Evolutionary conservation across 2,329 filamentous ascomycete genomes (phyloP), one percentile per base, ranked within the genome.

Genomic region (Hirsutella rhossiliensis): DNA sequence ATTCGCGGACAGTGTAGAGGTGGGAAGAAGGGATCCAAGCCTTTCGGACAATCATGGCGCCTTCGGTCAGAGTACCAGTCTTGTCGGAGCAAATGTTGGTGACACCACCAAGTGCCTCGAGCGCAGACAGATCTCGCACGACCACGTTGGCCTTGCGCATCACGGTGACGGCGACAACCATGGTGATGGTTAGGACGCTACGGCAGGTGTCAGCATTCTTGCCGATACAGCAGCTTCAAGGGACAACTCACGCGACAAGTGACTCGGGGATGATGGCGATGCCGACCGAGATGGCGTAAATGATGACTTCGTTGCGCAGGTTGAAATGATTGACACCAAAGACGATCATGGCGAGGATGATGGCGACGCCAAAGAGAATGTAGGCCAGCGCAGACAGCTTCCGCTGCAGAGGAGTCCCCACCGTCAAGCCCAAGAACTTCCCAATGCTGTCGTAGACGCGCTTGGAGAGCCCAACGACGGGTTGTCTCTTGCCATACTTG

Each of bases 371-470:
- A 56, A 90, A 88, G 3, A 92, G 75, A 8, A 84, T 66, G 45
- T 88, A 82, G 11, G 86, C 86, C 47, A 92, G 72, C 53, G 84
- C 84, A 47, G 82, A 83, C 42, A 92, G 68, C 62, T 86, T 88
- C 50, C 81, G 76, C 62, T 89, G 84, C 41, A 92, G 68, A 3
- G 86, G 86, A 2, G 86, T 92, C 28, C 86, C 86, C 47, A 80
- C 71, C 4, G 71, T 73, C 23, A 78, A 56, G 41, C 74, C 78
- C 43, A 82, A 69, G 52, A 81, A 78, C 59, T 76, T 75, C 50
- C 73, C 73, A 38, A 72, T 50, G 17, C 68, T 62, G 51, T 73
- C 67, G 45, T 69, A 72, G 28, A 62, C 61, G 41, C 72, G 71
- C 56, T 66, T 71, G 4, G 60, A 48, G 27, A 69, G 56, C 13